Percentiles rank a stretch among this genome's conserved stretches.
These are phyloP conservation scores for Zygosaccharomyces pseudorouxii DNA, from an alignment of 805 yeast species.

Conservation along the genomic window DNA sequence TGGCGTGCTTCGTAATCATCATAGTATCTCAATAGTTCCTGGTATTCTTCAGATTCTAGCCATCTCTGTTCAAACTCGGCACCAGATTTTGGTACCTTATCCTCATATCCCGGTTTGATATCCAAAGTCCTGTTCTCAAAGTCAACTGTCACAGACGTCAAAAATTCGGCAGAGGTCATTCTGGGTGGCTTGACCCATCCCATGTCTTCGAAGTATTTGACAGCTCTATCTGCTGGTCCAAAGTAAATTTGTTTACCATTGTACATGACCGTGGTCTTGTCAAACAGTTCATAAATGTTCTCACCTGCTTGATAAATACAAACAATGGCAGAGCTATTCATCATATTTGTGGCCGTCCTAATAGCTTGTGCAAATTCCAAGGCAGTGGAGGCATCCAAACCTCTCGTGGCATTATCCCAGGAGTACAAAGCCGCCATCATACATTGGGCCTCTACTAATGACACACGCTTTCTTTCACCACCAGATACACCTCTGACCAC, in stretches of 20 bases:
- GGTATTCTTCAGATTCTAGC: conserved; percentile 52
- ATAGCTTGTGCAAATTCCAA: conserved; percentile 58
- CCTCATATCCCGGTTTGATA: conserved; percentile 45
- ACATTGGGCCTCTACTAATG: conserved; percentile 60
- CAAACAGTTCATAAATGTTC: conserved; percentile 56
- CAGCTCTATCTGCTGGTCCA: conserved; percentile 52
- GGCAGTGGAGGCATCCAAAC: conserved; percentile 67
- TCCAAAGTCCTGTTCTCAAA: conserved; percentile 52
- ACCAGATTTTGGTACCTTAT: conserved; percentile 50
- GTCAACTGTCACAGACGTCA: conserved; percentile 59
- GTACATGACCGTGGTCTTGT: conserved; percentile 56
- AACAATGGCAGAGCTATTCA: conserved; percentile 54
- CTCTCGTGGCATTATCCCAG: conserved; percentile 69
- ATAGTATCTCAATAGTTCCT: conserved; percentile 36
- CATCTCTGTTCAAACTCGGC: conserved; percentile 57
- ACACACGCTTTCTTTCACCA: conserved; percentile 69
- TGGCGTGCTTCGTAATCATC: conserved; percentile 41
- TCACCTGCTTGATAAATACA: conserved; percentile 69
- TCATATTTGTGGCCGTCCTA: conserved; percentile 53
- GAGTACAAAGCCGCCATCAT: conserved; percentile 52
- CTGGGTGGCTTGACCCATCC: conserved; percentile 59
- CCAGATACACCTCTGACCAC: conserved; percentile 67
- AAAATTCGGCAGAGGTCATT: conserved; percentile 64
- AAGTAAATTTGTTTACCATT: conserved; percentile 58
- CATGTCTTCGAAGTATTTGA: conserved; percentile 51